A percentile compares a stretch with the other conserved stretches of the same genome.
These are phyloP conservation scores for Sarcocystis neurona DNA, from an alignment of 169 alveolate genomes.

Conservation along the genomic window DNA sequence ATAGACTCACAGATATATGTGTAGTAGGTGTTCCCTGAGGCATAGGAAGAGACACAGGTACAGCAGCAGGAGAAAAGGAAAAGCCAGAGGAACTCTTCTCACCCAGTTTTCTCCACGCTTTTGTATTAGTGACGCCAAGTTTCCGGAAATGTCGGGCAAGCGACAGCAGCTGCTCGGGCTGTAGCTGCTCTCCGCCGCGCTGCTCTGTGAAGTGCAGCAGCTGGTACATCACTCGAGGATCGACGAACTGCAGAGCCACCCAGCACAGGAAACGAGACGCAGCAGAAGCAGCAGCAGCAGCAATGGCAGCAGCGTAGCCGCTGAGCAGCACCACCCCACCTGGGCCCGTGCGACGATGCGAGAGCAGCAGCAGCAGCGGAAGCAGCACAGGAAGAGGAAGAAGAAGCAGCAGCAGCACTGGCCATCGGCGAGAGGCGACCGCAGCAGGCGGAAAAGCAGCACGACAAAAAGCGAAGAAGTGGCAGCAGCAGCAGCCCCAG, in stretches of 20 bases:
- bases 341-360: no score
- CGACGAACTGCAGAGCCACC: conserved; percentile 46
- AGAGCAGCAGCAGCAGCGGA: no score
- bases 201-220: conserved; percentile 50
- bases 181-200: conserved; percentile 60
- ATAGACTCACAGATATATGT: background rate
- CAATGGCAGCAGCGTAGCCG: background rate
- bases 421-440: no score
- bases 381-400: no score
- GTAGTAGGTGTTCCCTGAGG: background rate
- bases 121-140: conserved; percentile 28
- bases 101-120: conserved; percentile 63
- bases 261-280: no score
- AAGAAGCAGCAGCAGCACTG: no score
- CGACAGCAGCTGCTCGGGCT: conserved; percentile 59
- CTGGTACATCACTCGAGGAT: conserved; percentile 63
- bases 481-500: no score
- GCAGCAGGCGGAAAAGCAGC: no score
- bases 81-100: background rate
- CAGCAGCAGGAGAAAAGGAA: background rate
- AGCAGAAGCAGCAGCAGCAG: background rate
- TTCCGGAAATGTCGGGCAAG: conserved; percentile 35
- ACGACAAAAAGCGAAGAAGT: no score
- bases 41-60: background rate
- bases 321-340: background rate